Conservation (phyloP, 1,284 basidiomycete species). For the Omphalotus olearius region DNA sequence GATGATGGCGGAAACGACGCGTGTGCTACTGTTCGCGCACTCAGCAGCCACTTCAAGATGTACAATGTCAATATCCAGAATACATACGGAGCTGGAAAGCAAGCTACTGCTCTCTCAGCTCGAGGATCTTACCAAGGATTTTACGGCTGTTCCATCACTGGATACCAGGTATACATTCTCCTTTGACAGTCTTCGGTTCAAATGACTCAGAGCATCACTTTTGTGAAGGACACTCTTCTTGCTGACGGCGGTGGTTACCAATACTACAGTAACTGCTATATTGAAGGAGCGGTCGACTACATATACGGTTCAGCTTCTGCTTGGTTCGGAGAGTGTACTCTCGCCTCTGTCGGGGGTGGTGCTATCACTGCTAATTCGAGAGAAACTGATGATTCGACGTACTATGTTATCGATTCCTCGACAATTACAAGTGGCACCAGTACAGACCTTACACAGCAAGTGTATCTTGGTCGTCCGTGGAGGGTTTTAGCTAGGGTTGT, state of each 20-base stretch:
- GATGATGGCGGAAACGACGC: slow-evolving; percentile 22
- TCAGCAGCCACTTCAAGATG: slow-evolving; percentile 17
- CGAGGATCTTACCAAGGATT: slow-evolving; percentile 21
- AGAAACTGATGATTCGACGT: slow-evolving; percentile 8
- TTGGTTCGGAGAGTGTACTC: slow-evolving; percentile 25
- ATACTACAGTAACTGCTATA: slow-evolving; percentile 24
- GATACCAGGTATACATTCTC: slow-evolving; percentile 16
- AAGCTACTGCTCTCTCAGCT: slow-evolving; percentile 23
- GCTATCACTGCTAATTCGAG: slow-evolving; percentile 26
- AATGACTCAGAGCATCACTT: background rate
- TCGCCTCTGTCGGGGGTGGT: slow-evolving; percentile 22
- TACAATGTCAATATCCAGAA: slow-evolving; percentile 25
- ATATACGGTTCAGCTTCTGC: slow-evolving; percentile 24
- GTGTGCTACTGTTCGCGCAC: slow-evolving; percentile 18
- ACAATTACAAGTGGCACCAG: slow-evolving; percentile 19
- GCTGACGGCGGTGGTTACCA: slow-evolving; percentile 16
- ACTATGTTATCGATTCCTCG: slow-evolving; percentile 25
- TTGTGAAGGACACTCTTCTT: slow-evolving; percentile 12
- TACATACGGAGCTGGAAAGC: slow-evolving; percentile 22
- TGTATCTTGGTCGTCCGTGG: slow-evolving; percentile 21
- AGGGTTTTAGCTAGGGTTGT: slow-evolving; percentile 17
- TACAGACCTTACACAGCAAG: slow-evolving; percentile 16
- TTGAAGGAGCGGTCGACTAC: slow-evolving; percentile 25
- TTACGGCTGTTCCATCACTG: slow-evolving; percentile 22
- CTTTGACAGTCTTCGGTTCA: background rate